Evolutionary conservation across 805 yeast species (phyloP), one percentile per base, ranked within the genome.

Genomic region (Ogataea ramenticola): DNA sequence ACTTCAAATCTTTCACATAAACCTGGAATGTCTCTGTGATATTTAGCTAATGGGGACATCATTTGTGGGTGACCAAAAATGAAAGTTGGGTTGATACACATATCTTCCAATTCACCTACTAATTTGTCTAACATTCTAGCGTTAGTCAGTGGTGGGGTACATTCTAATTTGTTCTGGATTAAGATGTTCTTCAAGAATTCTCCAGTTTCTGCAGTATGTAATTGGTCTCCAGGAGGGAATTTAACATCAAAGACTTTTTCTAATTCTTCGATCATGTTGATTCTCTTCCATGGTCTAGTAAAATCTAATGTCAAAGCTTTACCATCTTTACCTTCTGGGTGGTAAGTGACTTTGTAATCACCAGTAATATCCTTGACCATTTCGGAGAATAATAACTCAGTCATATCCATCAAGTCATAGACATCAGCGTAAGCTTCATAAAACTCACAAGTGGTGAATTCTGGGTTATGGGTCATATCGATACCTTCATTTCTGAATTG

Each of bases 1-100:
- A 93, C 96, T 74, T 91, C 99, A 66, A 91, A 91, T 70, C 99
- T 82, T 72, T 91, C 99, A 77, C 97, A 89, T 63, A 91, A 74
- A 58, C 99, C 99, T 48, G 96, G 95, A 51, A 78, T 75, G 48
- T 82, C 76, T 71, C 99, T 83, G 65, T 91, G 86, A 72, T 86
- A 87, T 75, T 91, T 91, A 64, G 99, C 99, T 69, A 91, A 78
- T 54, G 99, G 99, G 46, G 98, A 91, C 99, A 91, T 91, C 95
- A 91, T 88, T 74, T 91, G 97, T 47, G 99, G 99, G 68, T 91
- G 99, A 57, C 99, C 99, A 61, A 88, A 90, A 67, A 91, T 86
- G 69, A 91, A 91, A 39, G 98, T 93, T 57, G 99, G 99, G 76
- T 87, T 93, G 69, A 91, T 86, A 64, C 95, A 87, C 43, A 80